These are phyloP conservation scores for Ascomycota sp. DNA, from an alignment of 2,329 filamentous ascomycete genomes.

Conservation along the genomic window DNA sequence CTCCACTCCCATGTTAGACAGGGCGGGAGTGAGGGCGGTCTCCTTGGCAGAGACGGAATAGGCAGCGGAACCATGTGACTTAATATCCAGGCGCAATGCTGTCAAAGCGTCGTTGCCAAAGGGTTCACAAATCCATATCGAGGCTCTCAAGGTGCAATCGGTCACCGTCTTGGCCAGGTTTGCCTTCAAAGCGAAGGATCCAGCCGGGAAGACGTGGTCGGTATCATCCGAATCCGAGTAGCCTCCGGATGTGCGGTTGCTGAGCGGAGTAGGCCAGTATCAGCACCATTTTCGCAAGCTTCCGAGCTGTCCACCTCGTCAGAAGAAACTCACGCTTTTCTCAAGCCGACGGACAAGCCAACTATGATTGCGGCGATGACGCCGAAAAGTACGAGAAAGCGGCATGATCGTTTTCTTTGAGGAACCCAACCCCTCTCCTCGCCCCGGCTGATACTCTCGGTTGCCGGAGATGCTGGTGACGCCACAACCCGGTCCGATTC, in stretches of 20 bases:
- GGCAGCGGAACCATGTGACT: constrained; percentile 13
- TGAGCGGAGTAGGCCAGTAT: not conserved
- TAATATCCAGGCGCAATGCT: constrained; percentile 43
- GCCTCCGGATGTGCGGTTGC: not conserved
- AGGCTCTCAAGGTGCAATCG: constrained; percentile 34
- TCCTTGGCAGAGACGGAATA: constrained; percentile 33
- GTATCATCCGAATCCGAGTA: not conserved
- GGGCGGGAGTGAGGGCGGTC: constrained; percentile 34
- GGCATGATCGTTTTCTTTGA: constrained; percentile 11
- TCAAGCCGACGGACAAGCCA: constrained; percentile 18
- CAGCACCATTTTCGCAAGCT: not conserved
- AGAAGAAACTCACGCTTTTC: constrained; percentile 12
- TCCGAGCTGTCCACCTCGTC: not conserved
- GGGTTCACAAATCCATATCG: constrained; percentile 43
- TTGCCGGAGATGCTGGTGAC: not conserved
- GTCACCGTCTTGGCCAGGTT: constrained; percentile 31
- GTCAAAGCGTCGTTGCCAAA: constrained; percentile 22
- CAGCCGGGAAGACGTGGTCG: constrained; percentile 30
- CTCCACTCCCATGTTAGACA: constrained; percentile 28
- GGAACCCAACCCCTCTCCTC: constrained; percentile 4
- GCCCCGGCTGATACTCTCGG: constrained; percentile 1
- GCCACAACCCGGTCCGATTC: constrained; percentile 3
- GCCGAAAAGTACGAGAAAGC: constrained; percentile 10
- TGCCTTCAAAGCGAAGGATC: constrained; percentile 39
- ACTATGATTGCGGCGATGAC: constrained; percentile 11